A percentile compares a stretch with the other conserved stretches of the same genome.
phyloP scores from a whole-genome alignment of 257 asterid genomes.

The Henckelia pumila region DNA sequence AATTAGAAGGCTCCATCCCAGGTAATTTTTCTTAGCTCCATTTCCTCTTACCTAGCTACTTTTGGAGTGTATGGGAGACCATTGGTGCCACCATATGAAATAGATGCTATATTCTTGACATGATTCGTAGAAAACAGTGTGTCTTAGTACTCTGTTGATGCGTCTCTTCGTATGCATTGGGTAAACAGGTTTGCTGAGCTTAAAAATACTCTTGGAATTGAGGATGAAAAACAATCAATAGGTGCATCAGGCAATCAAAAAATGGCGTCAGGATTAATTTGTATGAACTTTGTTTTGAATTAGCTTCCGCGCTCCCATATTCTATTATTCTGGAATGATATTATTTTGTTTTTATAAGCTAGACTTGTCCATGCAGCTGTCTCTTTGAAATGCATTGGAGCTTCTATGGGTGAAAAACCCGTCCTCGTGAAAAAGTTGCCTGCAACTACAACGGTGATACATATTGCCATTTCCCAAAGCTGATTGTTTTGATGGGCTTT shows the following conservation, averaged over 20 bases:
- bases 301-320: not conserved
- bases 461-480: constrained; percentile 3
- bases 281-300: constrained; percentile 41
- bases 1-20: constrained; percentile 65
- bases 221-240: constrained; percentile 59
- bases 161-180: constrained; percentile 5
- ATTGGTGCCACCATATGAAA: not conserved
- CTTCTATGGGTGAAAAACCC: constrained; percentile 85
- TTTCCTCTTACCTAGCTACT: not conserved
- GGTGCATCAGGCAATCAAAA: constrained; percentile 80
- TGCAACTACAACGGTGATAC: constrained; percentile 67
- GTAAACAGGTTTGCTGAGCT: constrained; percentile 71
- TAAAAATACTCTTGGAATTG: constrained; percentile 69
- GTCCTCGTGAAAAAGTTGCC: constrained; percentile 71
- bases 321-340: constrained; percentile 1
- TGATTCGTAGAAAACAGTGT: not conserved
- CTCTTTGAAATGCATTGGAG: constrained; percentile 82
- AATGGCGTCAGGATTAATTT: constrained; percentile 82
- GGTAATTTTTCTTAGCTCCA: constrained; percentile 41
- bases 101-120: not conserved
- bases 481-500: constrained; percentile 11
- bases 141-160: not conserved
- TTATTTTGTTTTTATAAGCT: constrained; percentile 10
- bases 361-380: constrained; percentile 49
- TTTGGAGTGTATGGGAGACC: not conserved